Conservation (phyloP, 2,329 filamentous ascomycete species). For the Fusarium heterosporum region DNA sequence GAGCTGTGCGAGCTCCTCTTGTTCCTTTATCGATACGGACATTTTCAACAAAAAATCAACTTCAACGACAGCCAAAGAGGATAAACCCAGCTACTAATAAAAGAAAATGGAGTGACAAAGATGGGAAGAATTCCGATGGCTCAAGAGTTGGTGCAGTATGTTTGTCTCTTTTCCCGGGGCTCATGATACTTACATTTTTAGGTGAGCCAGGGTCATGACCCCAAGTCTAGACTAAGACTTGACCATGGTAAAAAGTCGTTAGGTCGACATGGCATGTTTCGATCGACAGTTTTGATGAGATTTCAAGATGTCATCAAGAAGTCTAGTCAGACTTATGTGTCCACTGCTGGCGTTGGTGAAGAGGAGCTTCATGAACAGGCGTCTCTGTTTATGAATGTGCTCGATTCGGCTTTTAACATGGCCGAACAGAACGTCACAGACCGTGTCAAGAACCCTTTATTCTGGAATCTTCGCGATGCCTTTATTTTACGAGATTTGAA, state of each 20-base stretch:
- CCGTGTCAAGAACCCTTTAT: constrained; percentile 63
- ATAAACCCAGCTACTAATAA: neutral
- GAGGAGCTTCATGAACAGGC: constrained; percentile 60
- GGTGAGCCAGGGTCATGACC: constrained; percentile 52
- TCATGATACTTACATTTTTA: constrained; percentile 22
- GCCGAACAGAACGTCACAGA: constrained; percentile 55
- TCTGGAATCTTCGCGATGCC: constrained; percentile 68
- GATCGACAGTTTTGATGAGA: constrained; percentile 51
- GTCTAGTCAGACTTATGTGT: constrained; percentile 40
- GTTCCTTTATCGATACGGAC: constrained; percentile 35
- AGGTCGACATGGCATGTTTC: constrained; percentile 50
- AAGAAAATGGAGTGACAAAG: neutral
- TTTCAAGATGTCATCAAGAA: constrained; percentile 53
- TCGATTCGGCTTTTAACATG: constrained; percentile 60
- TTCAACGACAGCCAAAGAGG: neutral
- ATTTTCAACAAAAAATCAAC: constrained; percentile 44
- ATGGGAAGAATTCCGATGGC: constrained; percentile 11
- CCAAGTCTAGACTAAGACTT: constrained; percentile 49
- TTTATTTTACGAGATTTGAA: constrained; percentile 65
- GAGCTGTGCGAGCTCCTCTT: constrained; percentile 42
- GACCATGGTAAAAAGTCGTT: constrained; percentile 40
- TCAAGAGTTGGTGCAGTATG: constrained; percentile 47
- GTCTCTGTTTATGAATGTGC: constrained; percentile 58
- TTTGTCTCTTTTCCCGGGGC: neutral
- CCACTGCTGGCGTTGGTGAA: constrained; percentile 48